Evolutionary conservation across 805 yeast genomes (phyloP).

Genomic region (Wickerhamiella bombiphila): DNA sequence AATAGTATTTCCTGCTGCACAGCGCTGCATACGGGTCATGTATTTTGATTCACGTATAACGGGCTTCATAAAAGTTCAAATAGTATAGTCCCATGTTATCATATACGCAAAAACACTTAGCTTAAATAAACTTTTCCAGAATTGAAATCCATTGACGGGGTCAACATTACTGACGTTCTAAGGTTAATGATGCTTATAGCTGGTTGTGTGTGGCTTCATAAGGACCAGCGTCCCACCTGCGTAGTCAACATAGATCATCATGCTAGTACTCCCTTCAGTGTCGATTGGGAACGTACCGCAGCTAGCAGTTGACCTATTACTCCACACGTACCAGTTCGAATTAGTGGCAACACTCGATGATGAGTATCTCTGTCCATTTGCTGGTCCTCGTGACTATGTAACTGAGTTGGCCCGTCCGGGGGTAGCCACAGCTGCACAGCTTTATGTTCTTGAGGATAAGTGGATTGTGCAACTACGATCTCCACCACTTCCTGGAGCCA

Average conservation of each 20-base stretch:
- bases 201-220: no score
- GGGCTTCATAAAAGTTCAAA: no score
- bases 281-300: conserved; percentile 89
- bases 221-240: no score
- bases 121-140: no score
- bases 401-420: conserved; percentile 21
- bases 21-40: no score
- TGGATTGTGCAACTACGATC: conserved; percentile 63
- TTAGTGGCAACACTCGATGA: conserved; percentile 46
- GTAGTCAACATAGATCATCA: conserved; percentile 5
- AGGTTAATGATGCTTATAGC: no score
- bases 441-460: conserved; percentile 21
- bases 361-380: conserved; percentile 59
- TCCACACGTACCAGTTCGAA: conserved; percentile 43
- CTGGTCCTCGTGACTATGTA: conserved; percentile 55
- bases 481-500: conserved; percentile 60
- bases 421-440: conserved; percentile 50
- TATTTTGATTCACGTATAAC: no score
- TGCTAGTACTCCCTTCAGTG: conserved; percentile 54
- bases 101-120: no score
- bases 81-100: no score
- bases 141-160: no score
- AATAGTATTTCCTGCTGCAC: no score
- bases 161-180: no score
- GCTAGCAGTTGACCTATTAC: conserved; percentile 53